Evolutionary conservation across 2,329 filamentous ascomycete species (phyloP).

Genomic region (Aureobasidium sp.): DNA sequence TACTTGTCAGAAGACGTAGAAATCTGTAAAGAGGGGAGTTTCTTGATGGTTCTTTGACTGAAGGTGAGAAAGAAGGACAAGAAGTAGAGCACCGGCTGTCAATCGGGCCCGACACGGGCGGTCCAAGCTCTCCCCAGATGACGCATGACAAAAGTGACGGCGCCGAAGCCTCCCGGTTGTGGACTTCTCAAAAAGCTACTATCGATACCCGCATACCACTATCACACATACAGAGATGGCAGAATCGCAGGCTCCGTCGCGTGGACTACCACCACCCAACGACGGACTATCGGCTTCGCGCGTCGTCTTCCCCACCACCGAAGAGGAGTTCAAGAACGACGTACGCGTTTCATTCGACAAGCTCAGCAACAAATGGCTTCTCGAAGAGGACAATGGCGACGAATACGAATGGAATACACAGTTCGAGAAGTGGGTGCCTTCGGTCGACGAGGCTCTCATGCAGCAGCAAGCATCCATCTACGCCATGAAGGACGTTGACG

Average conservation of each 20-base stretch:
- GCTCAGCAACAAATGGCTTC: slow-evolving; percentile 70
- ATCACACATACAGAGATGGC: not conserved
- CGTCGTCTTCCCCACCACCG: slow-evolving; percentile 44
- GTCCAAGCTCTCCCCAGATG: slow-evolving; percentile 5
- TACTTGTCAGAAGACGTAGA: not conserved
- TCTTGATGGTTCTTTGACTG: not conserved
- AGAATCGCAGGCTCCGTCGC: not conserved
- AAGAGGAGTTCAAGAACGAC: slow-evolving; percentile 64
- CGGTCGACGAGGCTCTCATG: slow-evolving; percentile 52
- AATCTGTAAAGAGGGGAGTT: not conserved
- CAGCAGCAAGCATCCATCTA: slow-evolving; percentile 56
- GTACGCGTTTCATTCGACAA: slow-evolving; percentile 82
- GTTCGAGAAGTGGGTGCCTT: slow-evolving; percentile 66
- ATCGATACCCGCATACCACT: not conserved
- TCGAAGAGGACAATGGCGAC: slow-evolving; percentile 74
- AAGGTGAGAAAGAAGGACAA: not conserved
- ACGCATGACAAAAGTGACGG: not conserved
- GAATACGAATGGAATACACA: slow-evolving; percentile 76
- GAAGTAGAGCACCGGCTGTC: not conserved
- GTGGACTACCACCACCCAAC: slow-evolving; percentile 1
- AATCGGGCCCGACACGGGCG: not conserved
- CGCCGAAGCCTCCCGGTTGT: not conserved
- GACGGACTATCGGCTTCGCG: slow-evolving; percentile 17
- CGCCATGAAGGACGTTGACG: slow-evolving; percentile 48
- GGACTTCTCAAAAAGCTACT: not conserved